These are phyloP conservation scores for Eucalyptus urophylla DNA, from an alignment of 345 rosid genomes.

Conservation along the genomic window DNA sequence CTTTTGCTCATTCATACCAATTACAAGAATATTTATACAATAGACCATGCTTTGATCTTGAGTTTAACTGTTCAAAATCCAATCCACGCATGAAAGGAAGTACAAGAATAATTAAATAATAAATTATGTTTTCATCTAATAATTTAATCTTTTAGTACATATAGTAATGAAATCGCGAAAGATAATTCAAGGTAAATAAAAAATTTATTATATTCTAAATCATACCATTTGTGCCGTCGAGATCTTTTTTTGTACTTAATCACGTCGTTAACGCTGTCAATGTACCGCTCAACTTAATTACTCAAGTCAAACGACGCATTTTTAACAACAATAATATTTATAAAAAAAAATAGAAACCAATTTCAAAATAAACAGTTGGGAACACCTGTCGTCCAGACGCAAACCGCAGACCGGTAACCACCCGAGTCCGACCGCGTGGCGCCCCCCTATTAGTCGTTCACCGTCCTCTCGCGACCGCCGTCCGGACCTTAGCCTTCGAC, in stretches of 20 bases:
- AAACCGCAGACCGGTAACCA: neutral
- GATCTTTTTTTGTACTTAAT: neutral
- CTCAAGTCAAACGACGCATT: neutral
- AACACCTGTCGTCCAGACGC: neutral
- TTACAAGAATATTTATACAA: too few species aligned
- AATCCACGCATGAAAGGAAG: too few species aligned
- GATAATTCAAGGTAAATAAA: neutral
- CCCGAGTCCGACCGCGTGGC: neutral
- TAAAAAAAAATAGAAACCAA: neutral
- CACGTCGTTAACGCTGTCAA: neutral
- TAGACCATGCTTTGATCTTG: too few species aligned
- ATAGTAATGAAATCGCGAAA: accelerated
- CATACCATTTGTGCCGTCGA: neutral
- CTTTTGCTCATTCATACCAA: neutral
- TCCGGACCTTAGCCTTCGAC: neutral
- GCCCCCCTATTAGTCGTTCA: neutral
- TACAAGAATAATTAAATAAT: too few species aligned
- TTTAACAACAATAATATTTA: neutral
- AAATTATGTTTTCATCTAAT: too few species aligned
- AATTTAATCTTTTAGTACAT: too few species aligned
- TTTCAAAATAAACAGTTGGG: neutral
- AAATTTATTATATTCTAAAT: neutral
- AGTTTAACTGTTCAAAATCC: too few species aligned
- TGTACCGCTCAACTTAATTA: neutral
- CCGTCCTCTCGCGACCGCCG: neutral